Conservation (phyloP, 257 asterid genomes). For the Apocynum venetum region DNA sequence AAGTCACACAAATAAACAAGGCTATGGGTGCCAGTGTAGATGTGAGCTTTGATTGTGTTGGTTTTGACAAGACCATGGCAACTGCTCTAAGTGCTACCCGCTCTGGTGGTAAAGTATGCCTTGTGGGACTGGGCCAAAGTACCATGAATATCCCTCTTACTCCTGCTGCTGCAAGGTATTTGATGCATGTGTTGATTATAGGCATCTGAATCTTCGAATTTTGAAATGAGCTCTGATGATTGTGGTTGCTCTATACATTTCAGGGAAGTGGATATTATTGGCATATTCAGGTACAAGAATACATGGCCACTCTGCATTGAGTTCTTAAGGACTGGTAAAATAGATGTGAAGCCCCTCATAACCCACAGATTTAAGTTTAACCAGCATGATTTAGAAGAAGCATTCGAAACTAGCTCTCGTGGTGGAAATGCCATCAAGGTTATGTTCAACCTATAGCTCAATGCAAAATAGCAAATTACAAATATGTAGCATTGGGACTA, state of each 20-base stretch:
- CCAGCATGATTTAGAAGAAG: slow-evolving; percentile 81
- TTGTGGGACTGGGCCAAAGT: slow-evolving; percentile 78
- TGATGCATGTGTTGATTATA: background rate
- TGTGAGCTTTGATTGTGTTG: slow-evolving; percentile 80
- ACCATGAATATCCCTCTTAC: slow-evolving; percentile 83
- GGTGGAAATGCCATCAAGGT: slow-evolving; percentile 96
- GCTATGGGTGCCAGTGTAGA: slow-evolving; percentile 58
- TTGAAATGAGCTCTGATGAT: background rate
- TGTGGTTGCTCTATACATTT: background rate
- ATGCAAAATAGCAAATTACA: too few species aligned
- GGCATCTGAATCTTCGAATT: background rate
- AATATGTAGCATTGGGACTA: too few species aligned
- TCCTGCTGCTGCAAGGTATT: slow-evolving; percentile 84
- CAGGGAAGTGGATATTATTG: slow-evolving; percentile 92
- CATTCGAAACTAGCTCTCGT: slow-evolving; percentile 75
- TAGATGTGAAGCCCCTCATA: slow-evolving; percentile 85
- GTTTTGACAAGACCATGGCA: slow-evolving; percentile 79
- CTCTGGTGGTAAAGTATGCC: slow-evolving; percentile 91
- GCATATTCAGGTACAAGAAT: slow-evolving; percentile 87
- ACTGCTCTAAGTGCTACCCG: slow-evolving; percentile 79
- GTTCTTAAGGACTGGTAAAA: slow-evolving; percentile 71
- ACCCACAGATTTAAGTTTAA: slow-evolving; percentile 81
- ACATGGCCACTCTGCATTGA: slow-evolving; percentile 95
- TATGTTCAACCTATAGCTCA: slow-evolving; percentile 59
- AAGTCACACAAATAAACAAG: slow-evolving; percentile 54